These are phyloP conservation scores for Curvularia eragrostidis DNA, from an alignment of 2,329 filamentous ascomycete genomes.

Conservation along the genomic window DNA sequence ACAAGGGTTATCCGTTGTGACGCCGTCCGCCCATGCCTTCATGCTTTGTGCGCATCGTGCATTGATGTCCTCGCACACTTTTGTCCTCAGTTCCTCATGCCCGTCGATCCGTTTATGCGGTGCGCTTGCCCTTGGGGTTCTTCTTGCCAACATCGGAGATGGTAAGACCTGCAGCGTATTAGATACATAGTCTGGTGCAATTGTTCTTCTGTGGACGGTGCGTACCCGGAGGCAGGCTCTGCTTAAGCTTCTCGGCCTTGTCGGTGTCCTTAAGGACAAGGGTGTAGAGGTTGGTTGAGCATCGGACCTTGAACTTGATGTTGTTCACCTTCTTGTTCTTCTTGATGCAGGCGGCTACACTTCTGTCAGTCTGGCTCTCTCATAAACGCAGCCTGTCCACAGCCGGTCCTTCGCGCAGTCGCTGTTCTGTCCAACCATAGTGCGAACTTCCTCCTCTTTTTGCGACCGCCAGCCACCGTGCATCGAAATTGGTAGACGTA, in stretches of 20 bases:
- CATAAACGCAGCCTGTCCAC: background rate
- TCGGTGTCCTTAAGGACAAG: slow-evolving; percentile 97
- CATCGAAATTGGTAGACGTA: slow-evolving; percentile 63
- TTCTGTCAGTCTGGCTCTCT: slow-evolving; percentile 13
- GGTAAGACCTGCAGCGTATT: slow-evolving; percentile 56
- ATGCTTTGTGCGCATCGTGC: slow-evolving; percentile 24
- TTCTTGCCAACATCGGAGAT: slow-evolving; percentile 68
- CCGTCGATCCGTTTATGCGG: slow-evolving; percentile 34
- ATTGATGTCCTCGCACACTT: slow-evolving; percentile 18
- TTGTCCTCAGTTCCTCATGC: slow-evolving; percentile 15
- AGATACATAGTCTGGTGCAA: slow-evolving; percentile 8
- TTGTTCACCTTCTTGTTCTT: slow-evolving; percentile 88
- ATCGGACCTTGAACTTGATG: slow-evolving; percentile 99
- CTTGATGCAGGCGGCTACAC: slow-evolving; percentile 66
- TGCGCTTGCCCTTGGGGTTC: slow-evolving; percentile 64
- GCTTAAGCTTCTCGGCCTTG: slow-evolving; percentile 99
- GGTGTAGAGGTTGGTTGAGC: slow-evolving; percentile 95
- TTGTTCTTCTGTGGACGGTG: background rate
- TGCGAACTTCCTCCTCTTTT: slow-evolving; percentile 14
- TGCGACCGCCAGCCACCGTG: slow-evolving; percentile 9
- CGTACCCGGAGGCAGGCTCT: slow-evolving; percentile 96
- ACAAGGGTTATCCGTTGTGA: slow-evolving; percentile 42
- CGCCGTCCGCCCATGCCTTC: slow-evolving; percentile 40
- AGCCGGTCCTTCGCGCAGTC: background rate
- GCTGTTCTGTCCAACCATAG: slow-evolving; percentile 3